Evolutionary conservation across 257 asterid genomes (phyloP).

Genomic region (Solanum lycopersicoides): DNA sequence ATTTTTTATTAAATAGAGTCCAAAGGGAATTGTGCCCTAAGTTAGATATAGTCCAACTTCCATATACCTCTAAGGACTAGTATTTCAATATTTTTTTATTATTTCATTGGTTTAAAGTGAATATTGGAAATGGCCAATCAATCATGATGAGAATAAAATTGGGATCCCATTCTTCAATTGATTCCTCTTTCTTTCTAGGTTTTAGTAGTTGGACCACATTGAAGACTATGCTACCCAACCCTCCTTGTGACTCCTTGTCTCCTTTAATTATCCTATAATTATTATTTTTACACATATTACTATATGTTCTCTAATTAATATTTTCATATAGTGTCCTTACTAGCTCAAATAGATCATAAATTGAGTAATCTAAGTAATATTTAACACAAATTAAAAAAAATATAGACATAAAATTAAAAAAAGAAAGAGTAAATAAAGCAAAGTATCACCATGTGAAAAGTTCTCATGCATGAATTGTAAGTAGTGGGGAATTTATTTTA

Average conservation of each 20-base stretch:
- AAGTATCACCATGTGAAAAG: background rate
- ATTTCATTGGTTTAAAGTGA: background rate
- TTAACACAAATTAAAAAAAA: background rate
- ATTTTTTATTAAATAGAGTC: no score
- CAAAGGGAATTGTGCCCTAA: background rate
- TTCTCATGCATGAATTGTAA: background rate
- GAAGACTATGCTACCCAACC: background rate
- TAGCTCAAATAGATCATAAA: background rate
- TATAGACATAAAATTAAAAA: background rate
- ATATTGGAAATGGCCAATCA: background rate
- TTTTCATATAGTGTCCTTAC: background rate
- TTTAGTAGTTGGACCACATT: background rate
- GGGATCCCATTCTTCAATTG: background rate
- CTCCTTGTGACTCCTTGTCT: background rate
- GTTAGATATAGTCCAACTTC: background rate
- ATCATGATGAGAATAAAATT: conserved; percentile 1
- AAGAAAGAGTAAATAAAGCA: background rate
- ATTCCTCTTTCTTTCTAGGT: conserved; percentile 1
- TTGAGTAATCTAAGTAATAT: background rate
- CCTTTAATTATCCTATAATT: background rate
- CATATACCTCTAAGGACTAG: background rate
- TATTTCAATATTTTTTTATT: background rate
- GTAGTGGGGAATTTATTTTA: background rate
- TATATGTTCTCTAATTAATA: background rate
- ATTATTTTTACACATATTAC: background rate